These are phyloP conservation scores for Mycena epipterygia DNA, from an alignment of 768 basidiomycete genomes.

Conservation along the genomic window DNA sequence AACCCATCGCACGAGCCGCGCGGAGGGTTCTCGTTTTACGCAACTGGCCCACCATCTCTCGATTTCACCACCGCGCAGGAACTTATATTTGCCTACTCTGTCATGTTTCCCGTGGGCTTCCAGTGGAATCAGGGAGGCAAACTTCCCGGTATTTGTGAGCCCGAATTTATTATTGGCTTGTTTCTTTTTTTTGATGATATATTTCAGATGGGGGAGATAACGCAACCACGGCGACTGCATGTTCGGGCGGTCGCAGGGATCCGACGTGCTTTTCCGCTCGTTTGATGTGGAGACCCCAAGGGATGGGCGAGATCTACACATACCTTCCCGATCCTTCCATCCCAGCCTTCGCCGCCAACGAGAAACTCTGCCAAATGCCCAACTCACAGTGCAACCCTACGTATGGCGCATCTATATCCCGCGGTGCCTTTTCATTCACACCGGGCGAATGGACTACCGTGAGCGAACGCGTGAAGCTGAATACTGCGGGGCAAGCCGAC, in stretches of 20 bases:
- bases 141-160: conserved; percentile 77
- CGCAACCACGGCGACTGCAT: conserved; percentile 59
- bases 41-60: conserved; percentile 66
- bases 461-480: conserved; percentile 68
- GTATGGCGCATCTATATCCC: conserved; percentile 65
- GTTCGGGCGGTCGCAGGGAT: conserved; percentile 75
- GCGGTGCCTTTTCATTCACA: conserved; percentile 63
- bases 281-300: conserved; percentile 76
- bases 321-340: conserved; percentile 67
- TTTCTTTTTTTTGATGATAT: conserved; percentile 5
- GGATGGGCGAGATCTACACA: conserved; percentile 76
- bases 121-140: conserved; percentile 77
- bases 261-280: conserved; percentile 72
- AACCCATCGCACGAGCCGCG: conserved; percentile 58
- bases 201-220: conserved; percentile 68
- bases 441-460: conserved; percentile 67
- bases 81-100: conserved; percentile 71
- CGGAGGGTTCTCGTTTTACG: conserved; percentile 81
- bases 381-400: conserved; percentile 55
- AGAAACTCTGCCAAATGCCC: conserved; percentile 57
- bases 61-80: conserved; percentile 73
- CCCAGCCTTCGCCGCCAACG: conserved; percentile 57
- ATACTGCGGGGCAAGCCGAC: conserved; percentile 65
- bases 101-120: conserved; percentile 74
- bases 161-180: not conserved